Evolutionary conservation across 2,329 filamentous ascomycete genomes (phyloP).

Genomic region (Camptophora hylomeconis): DNA sequence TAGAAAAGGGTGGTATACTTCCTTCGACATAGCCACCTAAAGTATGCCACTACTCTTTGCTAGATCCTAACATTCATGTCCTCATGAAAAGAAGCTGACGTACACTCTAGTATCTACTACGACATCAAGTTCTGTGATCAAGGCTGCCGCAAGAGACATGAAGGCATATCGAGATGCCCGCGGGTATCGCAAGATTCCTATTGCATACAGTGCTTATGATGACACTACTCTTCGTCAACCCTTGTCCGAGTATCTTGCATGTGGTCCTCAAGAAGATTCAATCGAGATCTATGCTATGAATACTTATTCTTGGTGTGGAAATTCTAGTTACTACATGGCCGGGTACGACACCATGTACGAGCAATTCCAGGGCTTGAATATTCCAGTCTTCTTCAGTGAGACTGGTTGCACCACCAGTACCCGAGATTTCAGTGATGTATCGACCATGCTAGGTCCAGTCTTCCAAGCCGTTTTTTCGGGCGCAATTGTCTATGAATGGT

Average conservation of each 20-base stretch:
- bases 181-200: constrained; percentile 63
- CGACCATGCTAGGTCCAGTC: constrained; percentile 56
- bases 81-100: no score
- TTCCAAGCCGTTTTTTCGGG: constrained; percentile 61
- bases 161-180: constrained; percentile 65
- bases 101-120: constrained; percentile 29
- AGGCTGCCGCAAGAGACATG: constrained; percentile 65
- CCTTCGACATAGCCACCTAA: no score
- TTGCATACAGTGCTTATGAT: constrained; percentile 76
- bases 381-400: constrained; percentile 78
- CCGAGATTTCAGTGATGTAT: constrained; percentile 43
- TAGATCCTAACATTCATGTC: no score
- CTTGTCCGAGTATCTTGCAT: constrained; percentile 62
- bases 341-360: constrained; percentile 57
- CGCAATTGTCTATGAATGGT: constrained; percentile 78
- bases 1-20: no score
- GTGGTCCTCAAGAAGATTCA: constrained; percentile 49
- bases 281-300: constrained; percentile 76
- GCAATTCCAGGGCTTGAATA: constrained; percentile 54
- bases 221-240: constrained; percentile 55
- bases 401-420: constrained; percentile 51
- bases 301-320: constrained; percentile 66
- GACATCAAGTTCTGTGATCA: constrained; percentile 62
- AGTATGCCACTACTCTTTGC: no score
- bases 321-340: constrained; percentile 41